Conservation (phyloP, 2,329 filamentous ascomycete species). For the Neonectria magnoliae region DNA sequence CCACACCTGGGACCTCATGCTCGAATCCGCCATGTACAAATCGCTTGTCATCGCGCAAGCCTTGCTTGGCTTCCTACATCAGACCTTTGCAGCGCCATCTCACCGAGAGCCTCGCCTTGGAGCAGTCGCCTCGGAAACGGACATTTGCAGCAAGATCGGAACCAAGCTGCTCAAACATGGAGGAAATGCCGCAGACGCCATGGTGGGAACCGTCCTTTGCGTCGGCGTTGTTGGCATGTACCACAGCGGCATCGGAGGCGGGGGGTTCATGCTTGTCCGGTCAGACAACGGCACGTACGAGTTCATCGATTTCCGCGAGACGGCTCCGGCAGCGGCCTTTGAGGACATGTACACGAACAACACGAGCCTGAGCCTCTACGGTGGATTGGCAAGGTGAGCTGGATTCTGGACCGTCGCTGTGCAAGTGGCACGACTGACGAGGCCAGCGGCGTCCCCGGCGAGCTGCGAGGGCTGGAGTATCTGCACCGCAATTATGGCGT, state of each 20-base stretch:
- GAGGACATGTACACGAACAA: constrained; percentile 85
- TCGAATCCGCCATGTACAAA: background rate
- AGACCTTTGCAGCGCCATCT: background rate
- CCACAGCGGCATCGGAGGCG: constrained; percentile 77
- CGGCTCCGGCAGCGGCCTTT: constrained; percentile 79
- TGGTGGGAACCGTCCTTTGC: constrained; percentile 72
- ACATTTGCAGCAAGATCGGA: constrained; percentile 69
- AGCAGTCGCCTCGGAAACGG: constrained; percentile 70
- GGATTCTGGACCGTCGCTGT: accelerated
- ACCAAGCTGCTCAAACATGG: constrained; percentile 65
- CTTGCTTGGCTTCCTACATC: background rate
- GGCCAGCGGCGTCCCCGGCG: constrained; percentile 72
- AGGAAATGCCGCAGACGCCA: constrained; percentile 73
- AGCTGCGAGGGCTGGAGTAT: constrained; percentile 78
- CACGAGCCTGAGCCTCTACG: constrained; percentile 68
- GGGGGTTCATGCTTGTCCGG: constrained; percentile 82
- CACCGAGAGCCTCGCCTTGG: constrained; percentile 48
- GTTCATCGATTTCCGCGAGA: constrained; percentile 86
- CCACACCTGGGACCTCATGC: background rate
- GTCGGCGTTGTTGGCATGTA: constrained; percentile 73
- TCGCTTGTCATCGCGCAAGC: background rate
- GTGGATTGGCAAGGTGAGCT: constrained; percentile 76
- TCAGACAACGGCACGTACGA: constrained; percentile 65
- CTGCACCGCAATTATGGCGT: constrained; percentile 74
- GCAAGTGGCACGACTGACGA: background rate